Evolutionary conservation across 106 monocot genomes (phyloP).

Genomic region (Alisma plantagoaquatica): DNA sequence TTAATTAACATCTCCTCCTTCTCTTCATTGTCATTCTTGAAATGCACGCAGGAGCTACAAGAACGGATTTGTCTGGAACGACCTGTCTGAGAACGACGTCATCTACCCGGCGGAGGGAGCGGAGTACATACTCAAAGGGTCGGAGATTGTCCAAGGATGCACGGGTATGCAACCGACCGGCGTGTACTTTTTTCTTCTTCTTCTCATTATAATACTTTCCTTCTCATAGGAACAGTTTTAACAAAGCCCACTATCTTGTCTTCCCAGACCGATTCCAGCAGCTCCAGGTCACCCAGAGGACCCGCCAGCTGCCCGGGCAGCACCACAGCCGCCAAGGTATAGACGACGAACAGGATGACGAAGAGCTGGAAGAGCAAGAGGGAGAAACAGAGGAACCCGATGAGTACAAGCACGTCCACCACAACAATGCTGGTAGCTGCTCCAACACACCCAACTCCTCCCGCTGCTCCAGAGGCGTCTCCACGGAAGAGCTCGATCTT

Average conservation of each 20-base stretch:
- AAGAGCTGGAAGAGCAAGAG: slow-evolving; percentile 17
- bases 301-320: slow-evolving; percentile 7
- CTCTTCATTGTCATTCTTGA: no score
- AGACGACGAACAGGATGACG: slow-evolving; percentile 9
- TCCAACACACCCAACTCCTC: slow-evolving; percentile 3
- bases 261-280: slow-evolving; percentile 34
- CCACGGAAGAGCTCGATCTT: slow-evolving; percentile 26
- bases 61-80: slow-evolving; percentile 95
- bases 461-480: slow-evolving; percentile 21
- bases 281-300: slow-evolving; percentile 12
- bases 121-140: slow-evolving; percentile 94
- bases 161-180: no score
- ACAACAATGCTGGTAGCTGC: neutral
- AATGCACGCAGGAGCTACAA: slow-evolving; percentile 74
- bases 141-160: slow-evolving; percentile 58
- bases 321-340: neutral
- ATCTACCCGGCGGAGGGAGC: slow-evolving; percentile 73
- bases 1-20: no score
- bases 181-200: neutral
- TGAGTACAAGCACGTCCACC: slow-evolving; percentile 1
- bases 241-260: no score
- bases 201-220: no score
- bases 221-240: no score
- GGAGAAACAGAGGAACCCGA: slow-evolving; percentile 12
- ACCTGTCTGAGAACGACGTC: slow-evolving; percentile 73